Conservation (phyloP, 306 rosid species). For the Dicorynia guianensis region DNA sequence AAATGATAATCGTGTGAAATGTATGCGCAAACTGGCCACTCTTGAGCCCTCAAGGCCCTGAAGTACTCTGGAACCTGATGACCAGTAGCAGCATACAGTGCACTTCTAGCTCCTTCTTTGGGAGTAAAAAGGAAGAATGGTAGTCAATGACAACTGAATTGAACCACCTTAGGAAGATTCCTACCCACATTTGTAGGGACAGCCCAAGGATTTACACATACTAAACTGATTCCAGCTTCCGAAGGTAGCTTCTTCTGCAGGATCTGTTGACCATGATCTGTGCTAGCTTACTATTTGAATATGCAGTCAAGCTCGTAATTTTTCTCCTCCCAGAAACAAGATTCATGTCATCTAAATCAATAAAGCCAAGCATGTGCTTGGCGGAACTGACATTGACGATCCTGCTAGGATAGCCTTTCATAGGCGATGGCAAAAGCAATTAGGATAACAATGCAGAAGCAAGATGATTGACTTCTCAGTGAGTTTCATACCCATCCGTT, state of each 20-base stretch:
- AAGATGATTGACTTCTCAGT: slow-evolving; percentile 36
- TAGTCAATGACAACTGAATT: neutral
- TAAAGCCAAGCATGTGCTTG: neutral
- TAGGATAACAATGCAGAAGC: slow-evolving; percentile 34
- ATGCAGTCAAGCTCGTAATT: neutral
- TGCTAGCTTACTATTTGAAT: neutral
- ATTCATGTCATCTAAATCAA: slow-evolving; percentile 4
- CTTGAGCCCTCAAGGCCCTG: neutral
- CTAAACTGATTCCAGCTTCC: neutral
- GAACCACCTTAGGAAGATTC: neutral
- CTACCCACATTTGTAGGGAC: neutral
- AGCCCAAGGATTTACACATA: neutral
- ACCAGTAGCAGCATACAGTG: neutral
- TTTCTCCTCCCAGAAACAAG: neutral
- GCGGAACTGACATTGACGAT: slow-evolving; percentile 29
- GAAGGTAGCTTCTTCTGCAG: neutral
- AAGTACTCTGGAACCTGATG: neutral
- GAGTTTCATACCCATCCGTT: slow-evolving; percentile 28
- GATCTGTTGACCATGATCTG: neutral
- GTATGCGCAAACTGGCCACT: neutral
- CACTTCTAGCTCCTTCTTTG: neutral
- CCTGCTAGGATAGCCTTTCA: slow-evolving; percentile 19
- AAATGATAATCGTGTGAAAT: neutral
- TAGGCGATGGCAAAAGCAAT: slow-evolving; percentile 31
- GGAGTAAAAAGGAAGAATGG: neutral